These are phyloP conservation scores for Septoria linicola DNA, from an alignment of 2,329 filamentous ascomycete species.

Conservation along the genomic window DNA sequence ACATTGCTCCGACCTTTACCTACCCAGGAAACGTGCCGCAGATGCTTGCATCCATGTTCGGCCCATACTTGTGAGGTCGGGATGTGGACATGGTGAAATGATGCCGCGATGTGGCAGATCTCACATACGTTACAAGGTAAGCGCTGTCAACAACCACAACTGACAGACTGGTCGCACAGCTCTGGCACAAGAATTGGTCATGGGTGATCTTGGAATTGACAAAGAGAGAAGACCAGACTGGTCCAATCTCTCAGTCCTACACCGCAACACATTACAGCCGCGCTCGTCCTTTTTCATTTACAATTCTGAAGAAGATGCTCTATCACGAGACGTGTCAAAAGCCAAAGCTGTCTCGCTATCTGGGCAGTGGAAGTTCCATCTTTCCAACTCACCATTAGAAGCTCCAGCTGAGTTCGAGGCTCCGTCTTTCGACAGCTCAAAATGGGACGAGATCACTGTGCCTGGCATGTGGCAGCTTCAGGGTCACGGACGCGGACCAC, in stretches of 20 bases:
- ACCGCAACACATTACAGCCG: constrained; percentile 59
- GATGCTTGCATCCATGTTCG: not conserved
- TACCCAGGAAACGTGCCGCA: too few relatives aligned
- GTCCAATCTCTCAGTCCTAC: constrained; percentile 61
- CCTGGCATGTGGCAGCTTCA: constrained; percentile 64
- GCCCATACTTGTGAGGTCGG: constrained; percentile 5
- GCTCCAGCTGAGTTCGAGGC: constrained; percentile 39
- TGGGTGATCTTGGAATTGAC: constrained; percentile 15
- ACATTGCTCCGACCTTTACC: too few relatives aligned
- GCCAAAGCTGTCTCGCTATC: constrained; percentile 36
- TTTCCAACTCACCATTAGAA: constrained; percentile 39
- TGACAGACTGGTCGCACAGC: not conserved
- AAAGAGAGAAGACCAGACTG: constrained; percentile 52
- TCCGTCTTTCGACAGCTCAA: constrained; percentile 38
- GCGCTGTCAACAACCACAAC: not conserved
- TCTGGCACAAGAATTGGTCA: not conserved
- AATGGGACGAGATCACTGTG: constrained; percentile 57
- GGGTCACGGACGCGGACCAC: constrained; percentile 61
- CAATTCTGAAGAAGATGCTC: constrained; percentile 49
- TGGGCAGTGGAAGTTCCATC: constrained; percentile 43
- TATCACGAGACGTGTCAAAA: constrained; percentile 42
- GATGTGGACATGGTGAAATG: constrained; percentile 2
- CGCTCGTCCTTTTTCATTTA: constrained; percentile 59
- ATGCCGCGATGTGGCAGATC: not conserved
- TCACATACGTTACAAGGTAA: not conserved